phyloP scores from a whole-genome alignment of 2,329 filamentous ascomycete species.

The Paraphoma sp. region DNA sequence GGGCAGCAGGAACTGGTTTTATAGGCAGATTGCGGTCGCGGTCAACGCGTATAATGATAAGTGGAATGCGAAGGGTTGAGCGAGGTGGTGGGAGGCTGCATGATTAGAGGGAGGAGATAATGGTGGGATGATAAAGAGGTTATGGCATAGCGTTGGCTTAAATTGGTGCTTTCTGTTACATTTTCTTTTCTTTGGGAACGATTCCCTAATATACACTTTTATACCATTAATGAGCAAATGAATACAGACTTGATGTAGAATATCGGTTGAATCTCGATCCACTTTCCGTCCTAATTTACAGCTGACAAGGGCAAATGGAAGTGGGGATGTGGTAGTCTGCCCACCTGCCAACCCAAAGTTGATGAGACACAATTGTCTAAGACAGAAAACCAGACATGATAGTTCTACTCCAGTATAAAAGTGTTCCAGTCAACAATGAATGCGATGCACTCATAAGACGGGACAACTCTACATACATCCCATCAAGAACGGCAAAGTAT shows the following conservation, averaged over 20 bases:
- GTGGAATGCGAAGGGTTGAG: slow-evolving; percentile 66
- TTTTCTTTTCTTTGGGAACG: not conserved
- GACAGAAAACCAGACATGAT: too few relatives aligned
- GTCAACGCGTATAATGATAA: slow-evolving; percentile 73
- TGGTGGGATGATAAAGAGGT: not conserved
- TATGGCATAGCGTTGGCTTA: not conserved
- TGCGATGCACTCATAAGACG: too few relatives aligned
- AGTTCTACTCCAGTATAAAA: too few relatives aligned
- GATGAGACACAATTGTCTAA: too few relatives aligned
- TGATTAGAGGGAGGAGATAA: not conserved
- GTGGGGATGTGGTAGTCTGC: too few relatives aligned
- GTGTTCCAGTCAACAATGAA: too few relatives aligned
- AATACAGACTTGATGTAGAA: not conserved
- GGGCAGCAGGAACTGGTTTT: slow-evolving; percentile 71
- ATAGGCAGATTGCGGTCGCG: slow-evolving; percentile 69
- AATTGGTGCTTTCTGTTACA: not conserved
- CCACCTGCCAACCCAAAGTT: too few relatives aligned
- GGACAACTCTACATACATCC: too few relatives aligned
- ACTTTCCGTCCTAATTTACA: too few relatives aligned
- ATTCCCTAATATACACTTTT: not conserved
- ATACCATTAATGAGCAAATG: not conserved
- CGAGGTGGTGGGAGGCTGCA: slow-evolving; percentile 18
- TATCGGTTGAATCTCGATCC: too few relatives aligned
- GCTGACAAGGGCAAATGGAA: too few relatives aligned
- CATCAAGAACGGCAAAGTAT: too few relatives aligned